phyloP scores from a whole-genome alignment of 75 land plant species.

The Ceratopteris richardii region DNA sequence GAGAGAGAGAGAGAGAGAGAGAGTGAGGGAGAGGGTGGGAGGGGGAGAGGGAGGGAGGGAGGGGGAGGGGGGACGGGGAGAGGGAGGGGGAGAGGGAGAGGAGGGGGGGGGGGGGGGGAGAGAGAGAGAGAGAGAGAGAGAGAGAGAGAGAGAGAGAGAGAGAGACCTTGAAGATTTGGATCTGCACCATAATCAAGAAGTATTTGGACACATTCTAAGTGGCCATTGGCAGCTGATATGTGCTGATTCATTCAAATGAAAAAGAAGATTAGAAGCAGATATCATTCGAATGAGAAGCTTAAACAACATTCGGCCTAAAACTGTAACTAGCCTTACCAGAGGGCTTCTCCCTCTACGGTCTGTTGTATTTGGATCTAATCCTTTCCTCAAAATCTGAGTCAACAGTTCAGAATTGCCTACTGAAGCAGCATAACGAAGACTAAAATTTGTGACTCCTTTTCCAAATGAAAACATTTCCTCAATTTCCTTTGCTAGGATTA shows the following conservation, averaged over 20 bases:
- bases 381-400: slow-evolving; percentile 49
- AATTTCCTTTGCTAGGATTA: slow-evolving; percentile 36
- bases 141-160: not conserved
- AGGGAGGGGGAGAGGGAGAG: no score
- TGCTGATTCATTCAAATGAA: slow-evolving; percentile 31
- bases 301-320: not conserved
- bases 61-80: no score
- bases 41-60: no score
- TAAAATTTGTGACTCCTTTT: slow-evolving; percentile 27
- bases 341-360: slow-evolving; percentile 76
- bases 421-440: slow-evolving; percentile 42
- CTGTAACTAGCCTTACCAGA: slow-evolving; percentile 38
- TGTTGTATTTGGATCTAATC: slow-evolving; percentile 55
- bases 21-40: no score
- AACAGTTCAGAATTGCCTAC: slow-evolving; percentile 54
- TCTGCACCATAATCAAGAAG: slow-evolving; percentile 54
- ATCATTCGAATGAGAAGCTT: not conserved
- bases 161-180: slow-evolving; percentile 45
- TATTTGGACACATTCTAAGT: slow-evolving; percentile 49
- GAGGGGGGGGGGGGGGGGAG: no score
- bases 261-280: not conserved
- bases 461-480: slow-evolving; percentile 34
- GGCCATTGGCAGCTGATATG: slow-evolving; percentile 66
- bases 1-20: no score
- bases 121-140: no score